These are phyloP conservation scores for Bryum argenteum DNA, from an alignment of 225 moss, liverwort and hornwort species.

Conservation along the genomic window DNA sequence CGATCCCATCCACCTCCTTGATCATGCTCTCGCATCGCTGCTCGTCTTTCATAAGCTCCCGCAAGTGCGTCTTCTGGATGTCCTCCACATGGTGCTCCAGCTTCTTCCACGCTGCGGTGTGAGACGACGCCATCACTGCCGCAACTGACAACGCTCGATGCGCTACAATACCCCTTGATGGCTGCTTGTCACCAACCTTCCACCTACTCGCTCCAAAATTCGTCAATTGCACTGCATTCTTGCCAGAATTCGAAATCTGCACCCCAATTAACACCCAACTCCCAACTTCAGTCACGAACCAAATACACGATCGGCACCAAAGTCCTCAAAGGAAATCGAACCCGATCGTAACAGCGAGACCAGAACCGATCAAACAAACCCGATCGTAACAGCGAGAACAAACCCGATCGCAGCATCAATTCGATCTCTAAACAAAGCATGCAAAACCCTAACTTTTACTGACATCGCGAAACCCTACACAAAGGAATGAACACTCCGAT, in stretches of 20 bases:
- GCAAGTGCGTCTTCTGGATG: slow-evolving; percentile 75
- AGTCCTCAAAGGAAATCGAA: background rate
- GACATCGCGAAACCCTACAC: no score
- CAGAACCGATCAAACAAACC: no score
- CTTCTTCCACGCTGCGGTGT: slow-evolving; percentile 51
- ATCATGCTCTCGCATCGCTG: slow-evolving; percentile 80
- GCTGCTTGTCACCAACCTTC: slow-evolving; percentile 18
- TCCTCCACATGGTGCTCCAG: slow-evolving; percentile 70
- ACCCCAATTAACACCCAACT: background rate
- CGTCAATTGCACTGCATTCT: slow-evolving; percentile 31
- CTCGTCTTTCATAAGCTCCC: slow-evolving; percentile 76
- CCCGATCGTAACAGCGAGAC: no score
- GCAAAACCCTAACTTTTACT: no score
- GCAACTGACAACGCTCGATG: background rate
- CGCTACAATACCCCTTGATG: slow-evolving; percentile 6
- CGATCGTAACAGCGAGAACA: no score
- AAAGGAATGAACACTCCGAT: no score
- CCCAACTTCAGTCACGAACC: no score
- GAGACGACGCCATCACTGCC: slow-evolving; percentile 38
- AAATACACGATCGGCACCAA: background rate
- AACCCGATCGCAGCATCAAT: no score
- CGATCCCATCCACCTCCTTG: slow-evolving; percentile 89
- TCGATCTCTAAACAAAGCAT: no score
- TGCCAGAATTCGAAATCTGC: slow-evolving; percentile 26
- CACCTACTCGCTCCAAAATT: slow-evolving; percentile 30